phyloP scores from a whole-genome alignment of 257 asterid genomes.

The Verbena officinalis region DNA sequence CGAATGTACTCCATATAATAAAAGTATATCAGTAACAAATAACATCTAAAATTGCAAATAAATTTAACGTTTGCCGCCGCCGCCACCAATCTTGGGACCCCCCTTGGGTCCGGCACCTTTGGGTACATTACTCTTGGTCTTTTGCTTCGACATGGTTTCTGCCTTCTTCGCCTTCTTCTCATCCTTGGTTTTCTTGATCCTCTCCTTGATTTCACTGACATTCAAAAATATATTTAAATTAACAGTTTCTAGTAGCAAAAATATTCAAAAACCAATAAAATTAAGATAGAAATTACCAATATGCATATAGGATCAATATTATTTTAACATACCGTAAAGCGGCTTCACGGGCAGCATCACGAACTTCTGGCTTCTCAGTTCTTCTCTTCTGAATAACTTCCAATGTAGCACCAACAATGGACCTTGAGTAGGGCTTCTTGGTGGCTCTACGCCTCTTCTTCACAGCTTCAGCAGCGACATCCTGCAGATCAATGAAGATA shows the following conservation, averaged over 20 bases:
- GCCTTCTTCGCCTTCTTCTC: constrained; percentile 77
- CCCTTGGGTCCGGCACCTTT: too few species aligned
- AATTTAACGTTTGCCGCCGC: too few species aligned
- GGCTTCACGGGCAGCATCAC: constrained; percentile 96
- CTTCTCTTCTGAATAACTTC: constrained; percentile 90
- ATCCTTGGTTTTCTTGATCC: constrained; percentile 85
- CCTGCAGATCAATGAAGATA: constrained; percentile 39
- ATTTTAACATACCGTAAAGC: constrained; percentile 61
- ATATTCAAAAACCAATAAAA: background rate
- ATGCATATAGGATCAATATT: background rate
- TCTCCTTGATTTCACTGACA: constrained; percentile 83
- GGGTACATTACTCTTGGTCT: too few species aligned
- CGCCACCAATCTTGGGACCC: too few species aligned
- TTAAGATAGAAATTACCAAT: background rate
- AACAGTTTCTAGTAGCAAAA: background rate
- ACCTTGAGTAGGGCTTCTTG: constrained; percentile 86
- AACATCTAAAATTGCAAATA: too few species aligned
- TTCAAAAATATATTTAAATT: background rate
- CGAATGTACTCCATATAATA: too few species aligned
- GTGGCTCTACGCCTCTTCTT: constrained; percentile 86
- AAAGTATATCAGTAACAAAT: too few species aligned
- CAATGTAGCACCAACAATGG: constrained; percentile 88
- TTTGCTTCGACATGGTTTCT: too few species aligned
- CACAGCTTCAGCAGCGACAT: constrained; percentile 79
- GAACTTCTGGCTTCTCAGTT: constrained; percentile 82